Conservation (phyloP, 2,329 filamentous ascomycete genomes). For the Diaporthe destruens region DNA sequence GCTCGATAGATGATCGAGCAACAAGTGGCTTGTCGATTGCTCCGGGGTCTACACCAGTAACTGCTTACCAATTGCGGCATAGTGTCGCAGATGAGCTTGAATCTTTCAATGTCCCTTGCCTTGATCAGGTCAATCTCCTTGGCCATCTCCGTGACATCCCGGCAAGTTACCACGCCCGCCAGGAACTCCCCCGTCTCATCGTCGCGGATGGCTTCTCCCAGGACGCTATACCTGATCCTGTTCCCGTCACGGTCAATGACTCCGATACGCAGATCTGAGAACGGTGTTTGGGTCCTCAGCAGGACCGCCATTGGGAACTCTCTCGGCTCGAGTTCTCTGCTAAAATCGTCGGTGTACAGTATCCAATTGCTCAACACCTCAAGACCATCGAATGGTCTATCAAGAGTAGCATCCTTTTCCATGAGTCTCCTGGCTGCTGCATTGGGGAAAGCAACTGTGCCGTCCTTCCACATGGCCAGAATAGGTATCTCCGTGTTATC, state of each 20-base stretch:
- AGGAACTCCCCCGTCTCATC: conserved; percentile 78
- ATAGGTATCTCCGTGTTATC: conserved; percentile 82
- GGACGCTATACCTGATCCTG: conserved; percentile 71
- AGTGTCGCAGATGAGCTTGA: conserved; percentile 81
- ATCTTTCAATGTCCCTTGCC: conserved; percentile 78
- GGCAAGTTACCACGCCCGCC: conserved; percentile 78
- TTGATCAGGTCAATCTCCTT: conserved; percentile 78
- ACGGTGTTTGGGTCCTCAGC: conserved; percentile 70
- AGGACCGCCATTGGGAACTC: conserved; percentile 78
- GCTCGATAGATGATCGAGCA: background rate
- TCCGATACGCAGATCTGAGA: conserved; percentile 72
- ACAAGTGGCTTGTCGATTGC: background rate
- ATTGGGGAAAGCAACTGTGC: conserved; percentile 80
- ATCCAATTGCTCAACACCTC: conserved; percentile 72
- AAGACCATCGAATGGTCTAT: conserved; percentile 59
- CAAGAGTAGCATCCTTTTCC: conserved; percentile 55
- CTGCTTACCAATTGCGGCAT: conserved; percentile 70
- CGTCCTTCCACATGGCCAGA: conserved; percentile 85
- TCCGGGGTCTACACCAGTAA: conserved; percentile 13
- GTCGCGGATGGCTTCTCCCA: conserved; percentile 77
- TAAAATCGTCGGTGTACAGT: conserved; percentile 76
- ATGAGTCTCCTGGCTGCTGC: conserved; percentile 71
- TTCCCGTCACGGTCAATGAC: conserved; percentile 67
- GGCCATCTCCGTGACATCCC: conserved; percentile 78
- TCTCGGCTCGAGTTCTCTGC: conserved; percentile 63